Base-by-base conservation (phyloP, 2,329 filamentous ascomycete genomes). In the Stagonosporopsis vannaccii region DNA sequence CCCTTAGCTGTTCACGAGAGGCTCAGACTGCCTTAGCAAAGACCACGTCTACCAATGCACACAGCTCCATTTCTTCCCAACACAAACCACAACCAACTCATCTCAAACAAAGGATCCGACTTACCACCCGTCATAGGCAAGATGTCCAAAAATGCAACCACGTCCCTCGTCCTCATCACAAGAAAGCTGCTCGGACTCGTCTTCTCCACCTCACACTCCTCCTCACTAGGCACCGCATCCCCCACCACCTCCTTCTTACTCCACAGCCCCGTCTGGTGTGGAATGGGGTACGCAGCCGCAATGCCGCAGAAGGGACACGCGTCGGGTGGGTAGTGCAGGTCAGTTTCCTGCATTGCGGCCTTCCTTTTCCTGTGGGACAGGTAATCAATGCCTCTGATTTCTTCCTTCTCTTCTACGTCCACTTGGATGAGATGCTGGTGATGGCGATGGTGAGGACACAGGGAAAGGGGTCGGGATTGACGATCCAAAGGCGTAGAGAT, bases 71-170 rank as follows among this genome's bases (percentile, higher is more conserved):
- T 30, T 13, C 25, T 7, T 6, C 15, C 15, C 32, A 17, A 3
- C 36, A 17, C 15, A 20, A 25, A 23, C 30, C 7, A 15, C n/a
- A 23, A 20, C 12, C 20, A 15, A 40, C 37, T 11, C 23, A n/a
- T 17, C 5, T 11, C 11, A 28, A 26, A 7, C 35, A 26, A 4
- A 37, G 6, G 37, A 23, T 2, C 7, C 42, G 42, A 66, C 64
- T 50, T 36, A 68, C 93, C 93, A 0, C 82, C 82, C 0, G 90
- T 90, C 47, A 98, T 85, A 0, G 95, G 95, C 80, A 96, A 85
- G 69, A 97, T 97, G 78, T 98, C 94, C 66, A 98, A 84, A 77
- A 98, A 98, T 37, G 92, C 92, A 60, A 98, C 79, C 25, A 95
- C 86, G 59, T 87, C 76, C 1, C 87, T 87, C 0, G 91, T 95